Evolutionary conservation across 2,329 filamentous ascomycete species (phyloP).

Genomic region (Fusarium cicatricum): DNA sequence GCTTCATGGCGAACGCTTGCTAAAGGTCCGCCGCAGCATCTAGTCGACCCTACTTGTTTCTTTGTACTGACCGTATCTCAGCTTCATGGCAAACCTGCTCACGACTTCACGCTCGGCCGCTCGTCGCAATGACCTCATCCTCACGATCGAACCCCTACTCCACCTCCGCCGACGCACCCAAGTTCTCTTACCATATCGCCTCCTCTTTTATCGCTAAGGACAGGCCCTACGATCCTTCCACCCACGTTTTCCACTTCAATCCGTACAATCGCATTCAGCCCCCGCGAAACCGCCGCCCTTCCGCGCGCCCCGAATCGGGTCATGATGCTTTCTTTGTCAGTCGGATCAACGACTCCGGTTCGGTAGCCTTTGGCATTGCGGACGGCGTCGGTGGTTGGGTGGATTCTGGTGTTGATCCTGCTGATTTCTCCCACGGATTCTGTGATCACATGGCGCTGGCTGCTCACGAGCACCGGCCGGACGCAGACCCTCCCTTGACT

Average conservation of each 20-base stretch:
- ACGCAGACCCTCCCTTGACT: conserved; percentile 54
- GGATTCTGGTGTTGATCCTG: conserved; percentile 90
- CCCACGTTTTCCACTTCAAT: conserved; percentile 77
- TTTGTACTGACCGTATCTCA: conserved; percentile 25
- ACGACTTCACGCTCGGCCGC: conserved; percentile 14
- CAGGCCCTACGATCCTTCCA: conserved; percentile 70
- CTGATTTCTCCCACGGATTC: conserved; percentile 92
- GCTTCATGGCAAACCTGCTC: conserved; percentile 23
- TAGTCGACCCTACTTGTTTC: not conserved
- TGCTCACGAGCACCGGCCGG: conserved; percentile 65
- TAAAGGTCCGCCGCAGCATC: conserved; percentile 30
- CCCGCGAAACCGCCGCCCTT: conserved; percentile 48
- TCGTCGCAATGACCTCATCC: conserved; percentile 26
- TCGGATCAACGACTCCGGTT: conserved; percentile 74
- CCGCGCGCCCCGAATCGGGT: conserved; percentile 75
- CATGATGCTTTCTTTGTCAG: conserved; percentile 97
- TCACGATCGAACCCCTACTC: conserved; percentile 37
- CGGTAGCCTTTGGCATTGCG: conserved; percentile 86
- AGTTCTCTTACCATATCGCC: conserved; percentile 74
- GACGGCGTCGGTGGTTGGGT: conserved; percentile 97
- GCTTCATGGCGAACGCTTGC: conserved; percentile 35
- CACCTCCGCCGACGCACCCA: conserved; percentile 39
- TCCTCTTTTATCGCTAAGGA: conserved; percentile 80
- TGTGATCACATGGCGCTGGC: conserved; percentile 91
- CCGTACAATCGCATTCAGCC: conserved; percentile 67